A percentile compares a stretch with the other conserved stretches of the same genome.
Conservation (phyloP, 1,284 basidiomycete species). For the Meira miltonrushii region DNA sequence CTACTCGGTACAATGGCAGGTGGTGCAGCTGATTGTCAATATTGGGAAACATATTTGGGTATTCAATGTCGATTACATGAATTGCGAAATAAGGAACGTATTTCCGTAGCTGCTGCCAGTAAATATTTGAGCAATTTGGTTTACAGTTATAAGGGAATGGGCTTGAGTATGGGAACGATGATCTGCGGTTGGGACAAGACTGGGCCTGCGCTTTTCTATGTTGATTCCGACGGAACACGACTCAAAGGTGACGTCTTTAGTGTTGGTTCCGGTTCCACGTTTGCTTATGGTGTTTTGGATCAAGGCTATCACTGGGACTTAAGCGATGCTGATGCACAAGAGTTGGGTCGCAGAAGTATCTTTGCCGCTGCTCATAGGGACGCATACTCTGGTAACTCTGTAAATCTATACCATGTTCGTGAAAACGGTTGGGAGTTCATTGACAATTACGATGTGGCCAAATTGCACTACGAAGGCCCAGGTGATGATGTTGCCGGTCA, state of each 20-base stretch:
- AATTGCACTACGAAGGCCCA: conserved; percentile 50
- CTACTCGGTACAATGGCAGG: conserved; percentile 98
- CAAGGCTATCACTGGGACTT: conserved; percentile 94
- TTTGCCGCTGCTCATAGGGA: conserved; percentile 82
- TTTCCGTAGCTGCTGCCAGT: conserved; percentile 95
- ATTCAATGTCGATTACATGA: conserved; percentile 97
- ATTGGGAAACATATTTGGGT: conserved; percentile 97
- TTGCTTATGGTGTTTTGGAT: conserved; percentile 96
- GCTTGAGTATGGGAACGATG: conserved; percentile 99
- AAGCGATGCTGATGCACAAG: conserved; percentile 86
- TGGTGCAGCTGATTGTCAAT: conserved; percentile 87
- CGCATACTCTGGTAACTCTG: conserved; percentile 18
- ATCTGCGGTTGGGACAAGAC: conserved; percentile 99
- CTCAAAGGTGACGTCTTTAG: conserved; percentile 96
- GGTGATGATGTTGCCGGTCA: conserved; percentile 37
- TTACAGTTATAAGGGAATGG: conserved; percentile 98
- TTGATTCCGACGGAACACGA: conserved; percentile 93
- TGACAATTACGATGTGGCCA: conserved; percentile 43
- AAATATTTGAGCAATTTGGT: conserved; percentile 97
- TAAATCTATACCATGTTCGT: conserved; percentile 92
- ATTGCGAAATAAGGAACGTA: conserved; percentile 91
- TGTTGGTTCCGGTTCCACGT: conserved; percentile 95
- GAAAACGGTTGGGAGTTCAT: conserved; percentile 68
- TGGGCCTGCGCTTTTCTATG: conserved; percentile 95
- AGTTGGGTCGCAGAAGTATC: conserved; percentile 88